A percentile compares a stretch with the other conserved stretches of the same genome.
Conservation (phyloP, 192 early-diverging fungal genomes). For the Backusella sp. region DNA sequence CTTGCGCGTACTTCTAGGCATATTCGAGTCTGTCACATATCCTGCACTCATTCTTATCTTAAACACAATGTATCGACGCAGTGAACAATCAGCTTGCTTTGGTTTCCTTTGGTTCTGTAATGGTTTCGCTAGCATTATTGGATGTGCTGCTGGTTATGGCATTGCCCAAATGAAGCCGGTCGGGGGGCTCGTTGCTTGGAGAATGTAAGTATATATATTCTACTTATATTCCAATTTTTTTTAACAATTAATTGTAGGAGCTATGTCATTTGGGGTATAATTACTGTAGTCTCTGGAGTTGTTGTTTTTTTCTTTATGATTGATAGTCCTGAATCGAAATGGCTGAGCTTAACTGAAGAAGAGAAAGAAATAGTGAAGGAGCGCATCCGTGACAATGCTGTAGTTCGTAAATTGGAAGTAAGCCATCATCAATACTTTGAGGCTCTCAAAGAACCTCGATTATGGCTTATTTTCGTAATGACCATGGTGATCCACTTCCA, state of each 20-base stretch:
- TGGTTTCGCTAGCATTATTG: conserved; percentile 1
- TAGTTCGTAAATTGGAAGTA: conserved; percentile 6
- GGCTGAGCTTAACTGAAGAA: conserved; percentile 13
- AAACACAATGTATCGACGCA: conserved; percentile 24
- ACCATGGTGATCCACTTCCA: not conserved
- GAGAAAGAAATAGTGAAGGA: conserved; percentile 19
- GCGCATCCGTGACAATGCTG: conserved; percentile 16
- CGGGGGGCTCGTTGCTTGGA: conserved; percentile 11
- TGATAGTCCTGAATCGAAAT: conserved; percentile 9
- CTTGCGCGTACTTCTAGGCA: conserved; percentile 19
- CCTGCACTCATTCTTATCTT: conserved; percentile 10
- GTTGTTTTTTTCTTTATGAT: conserved; percentile 18
- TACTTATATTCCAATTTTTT: not conserved
- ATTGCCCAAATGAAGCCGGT: conserved; percentile 17
- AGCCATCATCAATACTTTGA: conserved; percentile 20
- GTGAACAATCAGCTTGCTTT: conserved; percentile 12
- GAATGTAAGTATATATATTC: not conserved
- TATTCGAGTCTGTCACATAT: conserved; percentile 17
- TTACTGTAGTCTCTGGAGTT: conserved; percentile 11
- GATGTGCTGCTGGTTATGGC: not conserved
- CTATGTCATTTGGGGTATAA: conserved; percentile 16
- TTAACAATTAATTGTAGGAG: not conserved
- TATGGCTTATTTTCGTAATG: not conserved
- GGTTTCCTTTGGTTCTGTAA: conserved; percentile 13
- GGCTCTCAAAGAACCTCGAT: conserved; percentile 11